Evolutionary conservation across 805 yeast genomes (phyloP), one percentile per base, ranked within the genome.

Genomic region (Kuraishia hungarica): DNA sequence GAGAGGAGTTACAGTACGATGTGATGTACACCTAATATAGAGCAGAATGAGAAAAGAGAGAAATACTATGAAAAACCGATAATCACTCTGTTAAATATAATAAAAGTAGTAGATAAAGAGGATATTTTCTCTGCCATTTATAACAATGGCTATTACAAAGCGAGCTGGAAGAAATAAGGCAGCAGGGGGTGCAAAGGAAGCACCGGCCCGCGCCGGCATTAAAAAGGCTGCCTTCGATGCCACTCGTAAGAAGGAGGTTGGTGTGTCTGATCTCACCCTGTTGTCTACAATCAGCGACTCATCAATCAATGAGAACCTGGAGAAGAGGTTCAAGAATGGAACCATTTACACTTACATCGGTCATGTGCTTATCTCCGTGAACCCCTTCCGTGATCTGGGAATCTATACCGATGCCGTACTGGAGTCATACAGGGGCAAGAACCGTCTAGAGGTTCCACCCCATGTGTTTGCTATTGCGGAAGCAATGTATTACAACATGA

Each of bases 401-500:
- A 94, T 94, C 53, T 94, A 94, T 72, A 90, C 97, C 7, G 87
- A 83, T 52, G 85, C 83, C 22, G 84, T 84, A 1, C 74, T 93
- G 60, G 81, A 82, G 56, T 76, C 86, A 20, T 94, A 94, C 67
- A 83, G 84, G 69, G 97, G 97, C 58, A 91, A 92, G 69, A 94
- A 94, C 70, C 79, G 99, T 64, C 76, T 94, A 57, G 99, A 94
- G 72, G 97, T 88, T 28, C 96, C 98, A 19, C 99, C 99, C 2
- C 99, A 94, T 72, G 99, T 94, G 29, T 94, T 86, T 71, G 97
- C 98, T 54, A 91, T 94, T 64, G 99, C 99, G 11, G 99, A 94
- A 72, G 74, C 96, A 39, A 91, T 94, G 96, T 94, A 87, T 71
- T 93, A 94, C 72, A 89, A 93, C 69, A 80, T 94, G 84, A 92